A percentile compares a stretch with the other conserved stretches of the same genome.
Evolutionary conservation across 257 asterid genomes (phyloP).

Genomic region (Parsonsia alboflavescens): DNA sequence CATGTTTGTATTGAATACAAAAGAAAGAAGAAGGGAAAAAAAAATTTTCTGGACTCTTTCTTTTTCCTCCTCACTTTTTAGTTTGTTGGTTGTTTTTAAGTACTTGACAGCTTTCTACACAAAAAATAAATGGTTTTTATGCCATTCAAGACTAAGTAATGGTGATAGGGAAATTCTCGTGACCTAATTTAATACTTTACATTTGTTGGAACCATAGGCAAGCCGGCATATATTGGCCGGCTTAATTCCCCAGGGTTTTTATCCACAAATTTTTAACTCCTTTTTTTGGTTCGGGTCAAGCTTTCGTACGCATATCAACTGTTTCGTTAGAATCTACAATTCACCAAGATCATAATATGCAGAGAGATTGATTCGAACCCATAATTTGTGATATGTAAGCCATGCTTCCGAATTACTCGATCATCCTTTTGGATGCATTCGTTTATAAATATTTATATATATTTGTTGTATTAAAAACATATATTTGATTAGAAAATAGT

Average conservation of each 20-base stretch:
- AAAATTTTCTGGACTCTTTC: constrained; percentile 3
- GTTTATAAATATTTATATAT: too few relatives aligned
- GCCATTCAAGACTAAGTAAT: constrained; percentile 14
- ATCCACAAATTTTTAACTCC: neutral
- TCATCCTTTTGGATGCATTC: too few relatives aligned
- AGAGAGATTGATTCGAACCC: too few relatives aligned
- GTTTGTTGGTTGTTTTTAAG: constrained; percentile 16
- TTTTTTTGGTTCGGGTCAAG: too few relatives aligned
- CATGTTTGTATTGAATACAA: constrained; percentile 23
- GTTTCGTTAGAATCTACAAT: too few relatives aligned
- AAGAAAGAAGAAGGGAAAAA: neutral
- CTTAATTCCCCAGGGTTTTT: neutral
- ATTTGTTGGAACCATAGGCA: constrained; percentile 12
- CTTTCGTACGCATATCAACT: too few relatives aligned
- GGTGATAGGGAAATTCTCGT: constrained; percentile 32
- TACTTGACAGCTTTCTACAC: constrained; percentile 10
- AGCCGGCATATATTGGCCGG: constrained; percentile 49
- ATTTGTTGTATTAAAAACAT: too few relatives aligned
- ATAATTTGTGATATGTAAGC: too few relatives aligned
- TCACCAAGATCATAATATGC: too few relatives aligned
- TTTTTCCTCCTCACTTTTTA: neutral
- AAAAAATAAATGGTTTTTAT: constrained; percentile 2
- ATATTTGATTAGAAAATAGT: too few relatives aligned
- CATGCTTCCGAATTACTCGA: too few relatives aligned
- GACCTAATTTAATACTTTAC: constrained; percentile 35